phyloP scores from a whole-genome alignment of 202 grass and related monocot genomes.

The Digitaria exilis region DNA sequence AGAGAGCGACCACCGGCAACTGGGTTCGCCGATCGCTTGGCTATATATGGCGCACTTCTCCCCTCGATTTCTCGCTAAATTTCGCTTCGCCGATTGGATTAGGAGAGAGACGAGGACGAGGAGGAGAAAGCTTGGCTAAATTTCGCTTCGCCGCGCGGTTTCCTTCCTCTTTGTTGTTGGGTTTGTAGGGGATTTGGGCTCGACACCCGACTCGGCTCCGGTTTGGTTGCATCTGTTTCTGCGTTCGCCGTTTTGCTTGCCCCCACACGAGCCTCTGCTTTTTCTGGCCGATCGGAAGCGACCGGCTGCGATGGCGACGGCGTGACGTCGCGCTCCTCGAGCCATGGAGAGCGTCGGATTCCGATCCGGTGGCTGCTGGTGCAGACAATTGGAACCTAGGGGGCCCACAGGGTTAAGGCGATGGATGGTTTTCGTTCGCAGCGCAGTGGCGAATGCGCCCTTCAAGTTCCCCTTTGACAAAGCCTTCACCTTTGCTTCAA shows the following conservation, averaged over 20 bases:
- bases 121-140: neutral
- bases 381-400: neutral
- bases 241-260: neutral
- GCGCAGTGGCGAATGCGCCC: no score
- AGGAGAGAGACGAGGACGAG: neutral
- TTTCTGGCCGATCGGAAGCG: neutral
- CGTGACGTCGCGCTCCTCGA: neutral
- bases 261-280: neutral
- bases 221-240: neutral
- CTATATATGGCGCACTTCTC: conserved; percentile 39
- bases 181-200: neutral
- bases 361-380: neutral
- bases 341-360: neutral
- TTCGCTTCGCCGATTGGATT: conserved; percentile 10
- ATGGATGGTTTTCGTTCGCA: neutral
- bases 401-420: neutral
- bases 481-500: no score
- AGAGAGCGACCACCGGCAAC: conserved; percentile 1
- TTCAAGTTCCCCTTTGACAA: neutral
- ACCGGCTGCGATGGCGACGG: neutral
- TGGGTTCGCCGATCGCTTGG: conserved; percentile 35
- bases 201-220: neutral
- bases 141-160: conserved; percentile 2
- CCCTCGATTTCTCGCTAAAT: conserved; percentile 7
- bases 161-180: neutral